A percentile compares a stretch with the other conserved stretches of the same genome.
Evolutionary conservation across 768 basidiomycete genomes (phyloP).

Genomic region (Lactarius sp.): DNA sequence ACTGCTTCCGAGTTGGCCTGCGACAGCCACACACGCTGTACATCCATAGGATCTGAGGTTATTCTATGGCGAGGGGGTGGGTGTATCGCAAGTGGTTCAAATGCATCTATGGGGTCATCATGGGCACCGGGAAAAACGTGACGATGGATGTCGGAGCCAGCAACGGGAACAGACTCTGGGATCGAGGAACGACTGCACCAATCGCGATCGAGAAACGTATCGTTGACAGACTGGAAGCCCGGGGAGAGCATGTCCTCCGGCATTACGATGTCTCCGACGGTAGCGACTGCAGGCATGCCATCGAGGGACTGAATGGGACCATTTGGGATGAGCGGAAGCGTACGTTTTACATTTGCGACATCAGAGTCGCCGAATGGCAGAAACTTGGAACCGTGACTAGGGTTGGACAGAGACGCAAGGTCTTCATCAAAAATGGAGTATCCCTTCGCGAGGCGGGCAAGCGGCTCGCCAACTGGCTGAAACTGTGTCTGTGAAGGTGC

Average conservation of each 20-base stretch:
- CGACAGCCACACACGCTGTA: slow-evolving; percentile 24
- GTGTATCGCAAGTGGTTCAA: slow-evolving; percentile 47
- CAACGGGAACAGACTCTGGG: slow-evolving; percentile 19
- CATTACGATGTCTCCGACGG: slow-evolving; percentile 29
- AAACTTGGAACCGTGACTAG: slow-evolving; percentile 36
- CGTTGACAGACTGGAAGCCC: slow-evolving; percentile 50
- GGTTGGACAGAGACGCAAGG: slow-evolving; percentile 32
- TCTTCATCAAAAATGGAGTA: slow-evolving; percentile 42
- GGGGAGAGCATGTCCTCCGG: slow-evolving; percentile 36
- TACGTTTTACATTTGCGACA: slow-evolving; percentile 36
- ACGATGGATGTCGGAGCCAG: slow-evolving; percentile 23
- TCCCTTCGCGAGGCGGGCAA: slow-evolving; percentile 34
- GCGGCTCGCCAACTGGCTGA: slow-evolving; percentile 21
- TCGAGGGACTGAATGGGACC: slow-evolving; percentile 49
- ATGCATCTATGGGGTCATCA: slow-evolving; percentile 34
- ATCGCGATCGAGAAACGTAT: slow-evolving; percentile 47
- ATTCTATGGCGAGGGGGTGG: slow-evolving; percentile 30
- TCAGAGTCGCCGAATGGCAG: slow-evolving; percentile 52
- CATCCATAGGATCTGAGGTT: slow-evolving; percentile 28
- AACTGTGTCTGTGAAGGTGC: slow-evolving; percentile 29
- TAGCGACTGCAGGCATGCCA: slow-evolving; percentile 1
- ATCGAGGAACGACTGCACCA: slow-evolving; percentile 36
- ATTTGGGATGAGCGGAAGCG: slow-evolving; percentile 51
- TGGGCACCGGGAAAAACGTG: slow-evolving; percentile 24
- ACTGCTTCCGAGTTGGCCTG: slow-evolving; percentile 27